These are phyloP conservation scores for Umbellularia californica DNA, from an alignment of 164 flowering plant genomes.

Conservation along the genomic window DNA sequence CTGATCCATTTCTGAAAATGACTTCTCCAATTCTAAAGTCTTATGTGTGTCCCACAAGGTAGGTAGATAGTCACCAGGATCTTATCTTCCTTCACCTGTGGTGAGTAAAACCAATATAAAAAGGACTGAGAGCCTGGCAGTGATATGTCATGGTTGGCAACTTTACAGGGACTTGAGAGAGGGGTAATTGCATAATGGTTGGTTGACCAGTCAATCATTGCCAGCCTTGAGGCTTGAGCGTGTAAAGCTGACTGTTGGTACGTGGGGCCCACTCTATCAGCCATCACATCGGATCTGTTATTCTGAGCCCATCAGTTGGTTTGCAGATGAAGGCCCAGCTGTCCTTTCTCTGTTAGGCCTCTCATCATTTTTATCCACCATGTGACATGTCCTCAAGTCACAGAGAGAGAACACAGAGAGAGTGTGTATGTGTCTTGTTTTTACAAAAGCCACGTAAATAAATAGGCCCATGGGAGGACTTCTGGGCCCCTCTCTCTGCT, in stretches of 20 bases:
- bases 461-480: no score
- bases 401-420: no score
- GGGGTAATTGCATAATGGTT: not conserved
- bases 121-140: not conserved
- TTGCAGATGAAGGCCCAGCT: not conserved
- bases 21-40: no score
- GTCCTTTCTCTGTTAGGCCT: not conserved
- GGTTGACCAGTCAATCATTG: conserved; percentile 24
- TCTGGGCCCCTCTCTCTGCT: no score
- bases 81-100: not conserved
- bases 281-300: conserved; percentile 26
- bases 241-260: conserved; percentile 2
- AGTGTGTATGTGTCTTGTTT: no score
- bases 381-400: conserved; percentile 5
- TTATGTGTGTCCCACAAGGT: not conserved
- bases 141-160: not conserved
- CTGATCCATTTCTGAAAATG: no score
- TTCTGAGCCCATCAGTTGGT: conserved; percentile 13
- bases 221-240: conserved; percentile 10
- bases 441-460: no score
- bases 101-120: not conserved
- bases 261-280: conserved; percentile 18
- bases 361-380: not conserved
- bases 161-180: not conserved
- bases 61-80: not conserved